Percentiles rank a stretch among this genome's conserved stretches.
Conservation (phyloP, 768 basidiomycete species). For the Leccinum truebloodii region DNA sequence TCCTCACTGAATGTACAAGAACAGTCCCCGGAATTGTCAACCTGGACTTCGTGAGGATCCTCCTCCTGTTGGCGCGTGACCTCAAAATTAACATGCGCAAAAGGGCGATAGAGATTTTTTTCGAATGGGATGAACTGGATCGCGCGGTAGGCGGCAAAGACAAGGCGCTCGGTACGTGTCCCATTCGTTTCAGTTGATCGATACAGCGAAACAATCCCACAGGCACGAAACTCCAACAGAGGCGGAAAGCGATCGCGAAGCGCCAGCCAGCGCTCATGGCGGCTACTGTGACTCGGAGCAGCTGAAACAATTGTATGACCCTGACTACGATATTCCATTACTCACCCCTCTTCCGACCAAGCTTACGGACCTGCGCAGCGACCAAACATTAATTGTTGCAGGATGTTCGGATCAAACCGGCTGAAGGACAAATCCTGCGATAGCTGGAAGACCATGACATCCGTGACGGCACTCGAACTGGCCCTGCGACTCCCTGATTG, state of each 20-base stretch:
- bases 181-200: neutral
- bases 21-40: constrained; percentile 8
- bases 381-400: neutral
- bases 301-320: neutral
- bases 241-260: too few relatives aligned
- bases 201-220: neutral
- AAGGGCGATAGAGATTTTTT: constrained; percentile 24
- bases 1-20: constrained; percentile 8
- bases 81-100: constrained; percentile 30
- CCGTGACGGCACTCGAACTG: neutral
- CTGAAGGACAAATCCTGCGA: neutral
- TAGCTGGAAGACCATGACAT: neutral
- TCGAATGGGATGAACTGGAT: constrained; percentile 30
- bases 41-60: constrained; percentile 6
- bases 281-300: neutral
- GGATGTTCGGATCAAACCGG: neutral
- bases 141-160: constrained; percentile 22
- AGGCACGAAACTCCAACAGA: neutral
- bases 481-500: neutral
- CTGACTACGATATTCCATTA: neutral
- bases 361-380: neutral
- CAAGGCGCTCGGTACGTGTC: constrained; percentile 28
- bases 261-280: too few relatives aligned
- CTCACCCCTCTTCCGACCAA: neutral
- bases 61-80: constrained; percentile 12